Evolutionary conservation across 345 rosid species (phyloP), one percentile per base, ranked within the genome.

Genomic region (Clausena lansium): DNA sequence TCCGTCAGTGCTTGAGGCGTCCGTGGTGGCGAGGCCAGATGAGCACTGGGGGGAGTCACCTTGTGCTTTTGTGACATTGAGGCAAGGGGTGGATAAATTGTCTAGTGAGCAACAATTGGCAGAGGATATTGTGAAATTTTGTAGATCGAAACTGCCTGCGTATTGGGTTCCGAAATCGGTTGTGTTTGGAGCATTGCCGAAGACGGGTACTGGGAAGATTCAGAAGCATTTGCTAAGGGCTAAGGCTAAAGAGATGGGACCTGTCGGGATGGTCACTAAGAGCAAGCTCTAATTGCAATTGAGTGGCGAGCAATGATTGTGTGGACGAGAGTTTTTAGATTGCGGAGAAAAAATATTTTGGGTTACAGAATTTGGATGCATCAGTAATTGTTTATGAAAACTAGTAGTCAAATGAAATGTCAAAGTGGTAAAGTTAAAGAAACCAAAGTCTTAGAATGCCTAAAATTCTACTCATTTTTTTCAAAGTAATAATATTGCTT

Each of bases 31-130:
- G 13, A 87, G 95, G 82, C 89, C 91, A 1, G 93, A 94, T 10
- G 91, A 89, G 80, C 88, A 85, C 20, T 92, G 98, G 98, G 97
- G 93, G 8, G 98, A 94, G 77, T 84, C 98, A 3, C 97, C 99
- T 4, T 92, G 95, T 70, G 97, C 97, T 15, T 96, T 92, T 45
- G 89, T 96, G 81, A 92, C 98, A 3, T 79, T 88, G 78, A 94
- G 86, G 84, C 87, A 86, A 1, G 90, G 77, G 36, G 79, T 81
- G 36, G 84, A 92, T 70, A 86, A 78, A 50, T 15, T 50, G 55
- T 76, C 80, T 0, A 81, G 91, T 41, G 85, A 88, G 77, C 22
- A 22, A 2, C 82, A 54, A 35, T 52, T 92, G 69, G 92, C 90
- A 0, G 88, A 89, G 70, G 93, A 91, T 62, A 85, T 96, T 52